Evolutionary conservation across 1,139 yeast genomes (phyloP), one percentile per base, ranked within the genome.

Genomic region (Debaryomyces sp.): DNA sequence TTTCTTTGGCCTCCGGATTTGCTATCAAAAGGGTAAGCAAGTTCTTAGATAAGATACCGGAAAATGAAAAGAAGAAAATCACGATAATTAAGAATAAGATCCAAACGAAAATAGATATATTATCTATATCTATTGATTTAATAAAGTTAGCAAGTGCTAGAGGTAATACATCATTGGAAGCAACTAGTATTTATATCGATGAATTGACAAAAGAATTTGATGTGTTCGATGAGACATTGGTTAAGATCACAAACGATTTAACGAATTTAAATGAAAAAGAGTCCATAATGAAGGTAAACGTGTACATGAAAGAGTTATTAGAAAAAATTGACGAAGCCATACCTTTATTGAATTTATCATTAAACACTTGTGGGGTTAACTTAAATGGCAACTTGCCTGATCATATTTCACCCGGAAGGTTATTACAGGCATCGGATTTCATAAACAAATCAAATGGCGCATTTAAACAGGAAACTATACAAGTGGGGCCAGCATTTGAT

Each of bases 1-100:
- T 88, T 23, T 83, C 91, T 0, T 60, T 87, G 30, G 96, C 95
- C 0, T 83, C 92, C 0, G 84, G 88, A 0, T 88, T 83, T 66
- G 94, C 94, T 17, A 77, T 88, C 46, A 84, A 81, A 53, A 82
- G 89, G 0, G 80, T 87, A 15, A 66, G 83, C 15, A 78, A 76
- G 45, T 78, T 86, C 53, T 69, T 87, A 44, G 85, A 80, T 34
- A 76, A 78, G 50, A 77, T 87, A 23, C 94, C 95, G 0, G 81
- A 74, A 38, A 71, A 74, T 18, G 87, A 85, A 51, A 77, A 80
- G 53, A 60, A 60, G 3, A 67, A 74, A 30, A 66, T 87, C 30
- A 74, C 75, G 45, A 57, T 63, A 9, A 64, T 76, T 43, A 68
- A 75, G 56, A 66, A 69, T 46, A 76, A 79, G 56, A 70, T 88